Evolutionary conservation across 257 asterid genomes (phyloP).

Genomic region (Solanum dulcamara): DNA sequence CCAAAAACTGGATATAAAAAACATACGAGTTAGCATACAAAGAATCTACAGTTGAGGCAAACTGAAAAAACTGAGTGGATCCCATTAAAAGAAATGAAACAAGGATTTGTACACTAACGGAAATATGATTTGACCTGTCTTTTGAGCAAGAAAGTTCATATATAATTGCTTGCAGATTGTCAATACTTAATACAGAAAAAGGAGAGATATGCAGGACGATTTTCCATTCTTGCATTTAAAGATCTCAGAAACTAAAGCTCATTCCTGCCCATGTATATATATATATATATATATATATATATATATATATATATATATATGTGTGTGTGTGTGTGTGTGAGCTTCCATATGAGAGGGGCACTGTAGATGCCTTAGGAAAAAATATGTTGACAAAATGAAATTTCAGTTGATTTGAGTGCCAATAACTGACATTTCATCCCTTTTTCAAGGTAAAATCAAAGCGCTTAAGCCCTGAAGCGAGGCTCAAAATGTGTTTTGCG

Average conservation of each 20-base stretch:
- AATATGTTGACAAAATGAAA: not conserved
- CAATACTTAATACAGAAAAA: not conserved
- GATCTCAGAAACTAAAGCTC: not conserved
- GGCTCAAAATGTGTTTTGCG: no score
- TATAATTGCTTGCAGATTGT: not conserved
- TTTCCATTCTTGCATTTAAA: not conserved
- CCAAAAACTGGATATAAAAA: constrained; percentile 19
- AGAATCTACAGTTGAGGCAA: not conserved
- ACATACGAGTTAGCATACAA: not conserved
- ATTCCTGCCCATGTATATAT: not conserved
- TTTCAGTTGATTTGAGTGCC: not conserved
- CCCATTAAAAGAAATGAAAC: not conserved
- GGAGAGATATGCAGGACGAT: not conserved
- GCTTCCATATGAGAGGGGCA: not conserved
- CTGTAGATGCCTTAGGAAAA: not conserved
- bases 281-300: not conserved
- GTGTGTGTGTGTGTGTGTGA: no score
- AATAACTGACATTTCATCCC: not conserved
- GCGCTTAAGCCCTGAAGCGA: no score
- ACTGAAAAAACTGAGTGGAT: not conserved
- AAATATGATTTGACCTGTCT: not conserved
- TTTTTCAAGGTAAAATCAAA: not conserved
- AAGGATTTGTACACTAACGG: not conserved
- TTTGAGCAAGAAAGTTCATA: not conserved
- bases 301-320: not conserved